A percentile compares a stretch with the other conserved stretches of the same genome.
Conservation (phyloP, 495 filamentous ascomycete genomes). For the Tetracladium marchalianum region DNA sequence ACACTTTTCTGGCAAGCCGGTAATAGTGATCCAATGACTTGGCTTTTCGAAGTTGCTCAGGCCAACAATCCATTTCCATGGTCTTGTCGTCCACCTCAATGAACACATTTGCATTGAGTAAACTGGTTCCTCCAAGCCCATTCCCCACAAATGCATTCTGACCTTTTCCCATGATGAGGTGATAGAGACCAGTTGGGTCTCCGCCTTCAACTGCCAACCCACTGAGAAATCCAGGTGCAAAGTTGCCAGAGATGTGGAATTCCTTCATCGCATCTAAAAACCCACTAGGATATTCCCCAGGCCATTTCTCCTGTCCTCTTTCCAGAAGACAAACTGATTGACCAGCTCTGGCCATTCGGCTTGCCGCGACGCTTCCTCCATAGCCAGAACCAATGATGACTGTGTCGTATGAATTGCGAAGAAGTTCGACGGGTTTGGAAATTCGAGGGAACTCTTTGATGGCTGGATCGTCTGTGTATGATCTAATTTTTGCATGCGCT, state of each 20-base stretch:
- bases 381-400: conserved; percentile 61
- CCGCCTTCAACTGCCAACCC: conserved; percentile 33
- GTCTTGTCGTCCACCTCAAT: conserved; percentile 47
- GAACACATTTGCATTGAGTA: conserved; percentile 62
- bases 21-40: conserved; percentile 43
- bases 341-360: conserved; percentile 52
- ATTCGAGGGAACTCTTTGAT: conserved; percentile 37
- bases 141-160: conserved; percentile 58
- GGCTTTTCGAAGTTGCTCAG: conserved; percentile 42
- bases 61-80: conserved; percentile 47
- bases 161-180: conserved; percentile 51
- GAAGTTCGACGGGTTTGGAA: conserved; percentile 44
- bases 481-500: conserved; percentile 26
- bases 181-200: conserved; percentile 52
- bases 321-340: conserved; percentile 54
- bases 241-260: conserved; percentile 46
- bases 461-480: conserved; percentile 31
- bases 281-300: conserved; percentile 49
- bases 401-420: conserved; percentile 50
- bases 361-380: conserved; percentile 56
- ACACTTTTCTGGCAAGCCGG: conserved; percentile 39
- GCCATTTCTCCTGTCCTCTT: conserved; percentile 52
- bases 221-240: conserved; percentile 29
- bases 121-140: conserved; percentile 54
- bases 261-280: conserved; percentile 34